Conservation (phyloP, 768 basidiomycete genomes). For the Boletus eberwhitei region DNA sequence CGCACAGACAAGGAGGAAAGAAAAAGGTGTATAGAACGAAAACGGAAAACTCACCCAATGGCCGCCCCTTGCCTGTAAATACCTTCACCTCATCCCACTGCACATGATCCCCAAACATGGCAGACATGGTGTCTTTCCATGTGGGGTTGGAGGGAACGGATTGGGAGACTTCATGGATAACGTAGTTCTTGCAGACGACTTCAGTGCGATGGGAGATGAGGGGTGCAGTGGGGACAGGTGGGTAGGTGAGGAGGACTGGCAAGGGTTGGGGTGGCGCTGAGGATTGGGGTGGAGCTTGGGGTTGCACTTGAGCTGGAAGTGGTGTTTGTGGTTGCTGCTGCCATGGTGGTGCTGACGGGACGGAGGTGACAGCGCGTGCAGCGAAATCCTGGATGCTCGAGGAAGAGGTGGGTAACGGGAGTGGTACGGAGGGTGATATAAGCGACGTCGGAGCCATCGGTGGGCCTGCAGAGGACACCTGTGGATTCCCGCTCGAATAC, state of each 20-base stretch:
- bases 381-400: not conserved
- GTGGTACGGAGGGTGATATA: not conserved
- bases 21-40: not conserved
- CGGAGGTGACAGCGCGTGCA: not conserved
- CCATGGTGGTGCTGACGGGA: not conserved
- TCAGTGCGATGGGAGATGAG: slow-evolving; percentile 38
- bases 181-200: slow-evolving; percentile 62
- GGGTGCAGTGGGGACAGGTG: slow-evolving; percentile 8
- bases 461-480: not conserved
- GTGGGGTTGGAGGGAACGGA: slow-evolving; percentile 44
- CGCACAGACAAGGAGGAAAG: too few species aligned
- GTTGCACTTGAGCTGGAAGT: not conserved
- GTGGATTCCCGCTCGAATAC: not conserved
- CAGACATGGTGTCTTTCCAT: slow-evolving; percentile 73
- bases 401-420: not conserved
- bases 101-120: slow-evolving; percentile 83
- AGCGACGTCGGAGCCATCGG: not conserved
- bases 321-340: not conserved
- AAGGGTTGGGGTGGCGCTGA: not conserved
- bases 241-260: slow-evolving; percentile 9
- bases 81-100: slow-evolving; percentile 74
- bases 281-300: too few species aligned
- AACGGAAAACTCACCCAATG: slow-evolving; percentile 44
- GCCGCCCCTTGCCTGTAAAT: slow-evolving; percentile 62
- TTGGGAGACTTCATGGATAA: slow-evolving; percentile 62